These are phyloP conservation scores for Starmera pachycereana DNA, from an alignment of 805 yeast genomes.

Conservation along the genomic window DNA sequence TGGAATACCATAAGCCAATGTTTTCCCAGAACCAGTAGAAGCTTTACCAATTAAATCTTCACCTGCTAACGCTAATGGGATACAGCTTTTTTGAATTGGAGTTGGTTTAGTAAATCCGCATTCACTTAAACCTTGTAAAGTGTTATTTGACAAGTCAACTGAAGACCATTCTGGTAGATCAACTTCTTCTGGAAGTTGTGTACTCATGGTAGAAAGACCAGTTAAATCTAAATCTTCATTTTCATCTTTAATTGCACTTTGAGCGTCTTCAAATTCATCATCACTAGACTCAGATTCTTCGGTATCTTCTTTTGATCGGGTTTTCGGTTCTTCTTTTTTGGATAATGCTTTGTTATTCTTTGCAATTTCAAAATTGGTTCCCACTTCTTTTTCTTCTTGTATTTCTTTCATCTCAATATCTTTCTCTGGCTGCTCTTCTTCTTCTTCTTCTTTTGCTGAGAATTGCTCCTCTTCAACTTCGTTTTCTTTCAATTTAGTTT, in stretches of 20 bases:
- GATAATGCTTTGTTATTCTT: slow-evolving; percentile 12
- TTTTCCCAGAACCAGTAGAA: slow-evolving; percentile 95
- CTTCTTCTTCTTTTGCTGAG: slow-evolving; percentile 15
- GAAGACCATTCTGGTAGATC: slow-evolving; percentile 54
- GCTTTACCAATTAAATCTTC: slow-evolving; percentile 91
- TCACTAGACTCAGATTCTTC: slow-evolving; percentile 9
- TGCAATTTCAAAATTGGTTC: slow-evolving; percentile 5
- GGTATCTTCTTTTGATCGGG: slow-evolving; percentile 13
- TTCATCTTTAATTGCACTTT: slow-evolving; percentile 10
- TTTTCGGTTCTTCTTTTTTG: slow-evolving; percentile 12
- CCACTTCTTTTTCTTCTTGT: slow-evolving; percentile 6
- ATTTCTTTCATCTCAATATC: slow-evolving; percentile 16
- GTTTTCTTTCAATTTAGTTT: slow-evolving; percentile 14
- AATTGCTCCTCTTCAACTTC: slow-evolving; percentile 10
- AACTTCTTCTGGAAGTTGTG: slow-evolving; percentile 26
- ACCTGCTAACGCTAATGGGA: slow-evolving; percentile 66
- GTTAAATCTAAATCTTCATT: slow-evolving; percentile 15
- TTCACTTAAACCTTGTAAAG: slow-evolving; percentile 50
- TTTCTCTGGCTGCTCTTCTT: slow-evolving; percentile 10
- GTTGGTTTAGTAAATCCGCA: slow-evolving; percentile 66
- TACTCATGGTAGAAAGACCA: slow-evolving; percentile 20
- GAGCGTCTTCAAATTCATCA: slow-evolving; percentile 9
- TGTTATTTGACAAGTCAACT: slow-evolving; percentile 38
- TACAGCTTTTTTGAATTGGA: slow-evolving; percentile 65
- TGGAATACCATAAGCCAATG: slow-evolving; percentile 92